Evolutionary conservation across 306 rosid genomes (phyloP).

Genomic region (Astragalus membranaceus): DNA sequence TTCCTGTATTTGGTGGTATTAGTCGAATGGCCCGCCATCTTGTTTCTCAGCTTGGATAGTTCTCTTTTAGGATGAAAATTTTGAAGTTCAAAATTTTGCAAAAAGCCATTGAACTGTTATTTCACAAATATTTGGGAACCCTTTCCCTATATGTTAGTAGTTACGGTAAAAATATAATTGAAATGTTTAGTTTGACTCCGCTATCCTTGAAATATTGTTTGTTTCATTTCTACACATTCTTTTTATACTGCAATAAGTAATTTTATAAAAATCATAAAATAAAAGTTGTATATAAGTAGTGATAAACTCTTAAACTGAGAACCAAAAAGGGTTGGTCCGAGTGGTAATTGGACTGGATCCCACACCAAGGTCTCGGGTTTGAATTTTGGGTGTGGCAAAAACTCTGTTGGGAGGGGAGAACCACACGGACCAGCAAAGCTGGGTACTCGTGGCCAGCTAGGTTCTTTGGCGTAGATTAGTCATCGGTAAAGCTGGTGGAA

Average conservation of each 20-base stretch:
- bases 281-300: neutral
- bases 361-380: too few relatives aligned
- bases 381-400: too few relatives aligned
- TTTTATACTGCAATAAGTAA: neutral
- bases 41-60: slow-evolving; percentile 37
- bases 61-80: slow-evolving; percentile 36
- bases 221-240: neutral
- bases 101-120: slow-evolving; percentile 38
- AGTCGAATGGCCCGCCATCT: slow-evolving; percentile 42
- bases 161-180: slow-evolving; percentile 24
- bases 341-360: too few relatives aligned
- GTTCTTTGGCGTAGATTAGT: too few relatives aligned
- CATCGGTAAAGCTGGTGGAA: too few relatives aligned
- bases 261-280: neutral
- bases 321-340: too few relatives aligned
- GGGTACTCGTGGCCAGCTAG: too few relatives aligned
- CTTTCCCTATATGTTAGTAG: slow-evolving; percentile 28
- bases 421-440: too few relatives aligned
- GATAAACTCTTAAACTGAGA: neutral
- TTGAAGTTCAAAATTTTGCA: slow-evolving; percentile 32
- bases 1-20: slow-evolving; percentile 46
- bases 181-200: slow-evolving; percentile 11
- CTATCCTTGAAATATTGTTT: slow-evolving; percentile 1
- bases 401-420: too few relatives aligned
- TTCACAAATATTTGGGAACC: slow-evolving; percentile 34